Conservation (phyloP, 2,329 filamentous ascomycete species). For the Coniochaeta sp. region DNA sequence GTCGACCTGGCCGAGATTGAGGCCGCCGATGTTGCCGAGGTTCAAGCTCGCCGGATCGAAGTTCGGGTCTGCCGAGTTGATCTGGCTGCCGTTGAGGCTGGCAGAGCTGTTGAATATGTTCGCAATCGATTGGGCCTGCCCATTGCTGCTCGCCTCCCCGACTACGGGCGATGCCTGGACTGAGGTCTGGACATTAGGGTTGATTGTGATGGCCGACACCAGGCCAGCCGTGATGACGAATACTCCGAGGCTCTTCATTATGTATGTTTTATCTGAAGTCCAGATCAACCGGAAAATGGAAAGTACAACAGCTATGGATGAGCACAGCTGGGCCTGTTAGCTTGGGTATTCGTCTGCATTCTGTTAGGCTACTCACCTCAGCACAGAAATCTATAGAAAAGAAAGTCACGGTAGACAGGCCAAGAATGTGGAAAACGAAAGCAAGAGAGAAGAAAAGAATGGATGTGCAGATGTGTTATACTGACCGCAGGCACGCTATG, state of each 20-base stretch:
- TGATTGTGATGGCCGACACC: slow-evolving; percentile 15
- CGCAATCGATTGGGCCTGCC: neutral
- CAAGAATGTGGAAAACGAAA: neutral
- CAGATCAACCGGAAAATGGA: neutral
- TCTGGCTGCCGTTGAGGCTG: slow-evolving; percentile 3
- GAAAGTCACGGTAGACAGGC: neutral
- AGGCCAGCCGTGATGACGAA: slow-evolving; percentile 19
- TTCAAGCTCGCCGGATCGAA: slow-evolving; percentile 12
- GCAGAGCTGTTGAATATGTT: slow-evolving; percentile 1
- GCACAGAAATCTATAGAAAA: slow-evolving; percentile 2
- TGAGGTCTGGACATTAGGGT: neutral
- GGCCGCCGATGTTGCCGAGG: slow-evolving; percentile 13
- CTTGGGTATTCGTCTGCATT: too few species aligned
- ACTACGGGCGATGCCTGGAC: neutral
- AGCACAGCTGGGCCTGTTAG: slow-evolving; percentile 11
- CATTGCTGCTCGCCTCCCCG: neutral
- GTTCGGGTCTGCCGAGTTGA: slow-evolving; percentile 4
- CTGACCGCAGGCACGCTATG: neutral
- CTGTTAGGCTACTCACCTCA: neutral
- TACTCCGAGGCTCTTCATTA: slow-evolving; percentile 16
- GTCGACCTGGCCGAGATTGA: slow-evolving; percentile 21
- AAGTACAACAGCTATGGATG: neutral
- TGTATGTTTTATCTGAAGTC: slow-evolving; percentile 3
- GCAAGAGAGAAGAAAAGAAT: neutral
- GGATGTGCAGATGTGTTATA: slow-evolving; percentile 6